A percentile compares a stretch with the other conserved stretches of the same genome.
Conservation (phyloP, 495 filamentous ascomycete genomes). For the Cercophora samala region DNA sequence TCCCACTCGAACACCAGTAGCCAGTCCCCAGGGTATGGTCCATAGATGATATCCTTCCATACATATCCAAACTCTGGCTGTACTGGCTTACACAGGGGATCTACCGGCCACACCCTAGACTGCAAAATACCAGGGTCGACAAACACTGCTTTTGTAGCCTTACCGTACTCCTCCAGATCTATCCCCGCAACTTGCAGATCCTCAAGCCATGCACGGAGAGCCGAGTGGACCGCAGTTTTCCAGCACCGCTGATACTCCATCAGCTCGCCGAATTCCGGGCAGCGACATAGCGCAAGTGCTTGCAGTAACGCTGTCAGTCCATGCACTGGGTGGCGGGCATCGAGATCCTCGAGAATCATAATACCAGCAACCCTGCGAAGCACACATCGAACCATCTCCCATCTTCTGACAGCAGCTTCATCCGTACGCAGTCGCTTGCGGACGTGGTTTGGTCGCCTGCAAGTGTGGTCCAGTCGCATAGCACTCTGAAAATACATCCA, state of each 20-base stretch:
- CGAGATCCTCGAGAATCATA: neutral
- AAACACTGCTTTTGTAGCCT: neutral
- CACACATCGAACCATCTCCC: neutral
- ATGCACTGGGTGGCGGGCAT: neutral
- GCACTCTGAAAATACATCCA: neutral
- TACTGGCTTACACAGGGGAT: neutral
- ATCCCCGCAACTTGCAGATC: neutral
- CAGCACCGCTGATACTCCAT: neutral
- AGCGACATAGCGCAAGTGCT: neutral
- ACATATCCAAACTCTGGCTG: neutral
- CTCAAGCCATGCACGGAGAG: neutral
- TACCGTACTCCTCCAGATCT: neutral
- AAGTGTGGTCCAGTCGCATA: neutral
- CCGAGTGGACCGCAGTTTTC: neutral
- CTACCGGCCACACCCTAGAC: neutral
- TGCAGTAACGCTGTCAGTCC: neutral
- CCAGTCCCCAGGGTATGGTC: neutral
- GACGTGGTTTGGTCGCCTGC: neutral
- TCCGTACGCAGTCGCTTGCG: neutral
- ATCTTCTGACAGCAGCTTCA: neutral
- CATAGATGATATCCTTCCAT: neutral
- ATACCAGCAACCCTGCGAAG: neutral
- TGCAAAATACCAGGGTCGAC: neutral
- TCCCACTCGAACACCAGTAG: neutral
- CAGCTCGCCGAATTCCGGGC: neutral